Evolutionary conservation across 345 rosid species (phyloP).

Genomic region (Hypericum androsaemum): DNA sequence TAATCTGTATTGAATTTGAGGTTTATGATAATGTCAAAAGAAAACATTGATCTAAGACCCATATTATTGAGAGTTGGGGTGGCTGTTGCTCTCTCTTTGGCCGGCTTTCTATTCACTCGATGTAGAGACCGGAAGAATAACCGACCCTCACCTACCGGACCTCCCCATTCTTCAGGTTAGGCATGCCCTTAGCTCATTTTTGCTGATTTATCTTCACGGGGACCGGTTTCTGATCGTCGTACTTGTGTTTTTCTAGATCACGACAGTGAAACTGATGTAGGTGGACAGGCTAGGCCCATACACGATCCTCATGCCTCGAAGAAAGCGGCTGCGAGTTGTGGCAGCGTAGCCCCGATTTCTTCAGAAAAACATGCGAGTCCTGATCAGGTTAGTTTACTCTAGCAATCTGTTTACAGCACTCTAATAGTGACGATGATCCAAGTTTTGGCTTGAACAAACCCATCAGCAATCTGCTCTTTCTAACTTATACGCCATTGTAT

Average conservation of each 20-base stretch:
- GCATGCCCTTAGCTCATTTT: not conserved
- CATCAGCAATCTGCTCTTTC: not conserved
- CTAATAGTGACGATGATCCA: not conserved
- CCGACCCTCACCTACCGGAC: constrained; percentile 28
- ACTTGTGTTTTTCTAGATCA: constrained; percentile 23
- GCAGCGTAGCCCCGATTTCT: constrained; percentile 8
- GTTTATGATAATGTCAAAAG: constrained; percentile 20
- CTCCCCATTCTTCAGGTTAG: constrained; percentile 30
- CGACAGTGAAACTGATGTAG: constrained; percentile 12
- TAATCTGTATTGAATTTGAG: no score
- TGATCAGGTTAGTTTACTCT: not conserved
- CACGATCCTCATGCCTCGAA: constrained; percentile 19
- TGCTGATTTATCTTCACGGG: not conserved
- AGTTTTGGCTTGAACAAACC: not conserved
- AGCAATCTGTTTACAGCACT: not conserved
- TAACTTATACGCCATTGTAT: not conserved
- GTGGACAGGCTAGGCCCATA: constrained; percentile 5
- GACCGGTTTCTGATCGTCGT: not conserved
- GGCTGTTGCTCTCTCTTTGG: constrained; percentile 59
- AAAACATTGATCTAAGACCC: constrained; percentile 44
- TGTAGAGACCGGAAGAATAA: constrained; percentile 26
- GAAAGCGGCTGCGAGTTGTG: constrained; percentile 10
- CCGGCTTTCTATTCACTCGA: constrained; percentile 61
- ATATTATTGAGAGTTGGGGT: constrained; percentile 52
- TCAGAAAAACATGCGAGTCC: constrained; percentile 28